phyloP scores from a whole-genome alignment of 2,329 filamentous ascomycete species.

The Pestalotiopsis sp. region DNA sequence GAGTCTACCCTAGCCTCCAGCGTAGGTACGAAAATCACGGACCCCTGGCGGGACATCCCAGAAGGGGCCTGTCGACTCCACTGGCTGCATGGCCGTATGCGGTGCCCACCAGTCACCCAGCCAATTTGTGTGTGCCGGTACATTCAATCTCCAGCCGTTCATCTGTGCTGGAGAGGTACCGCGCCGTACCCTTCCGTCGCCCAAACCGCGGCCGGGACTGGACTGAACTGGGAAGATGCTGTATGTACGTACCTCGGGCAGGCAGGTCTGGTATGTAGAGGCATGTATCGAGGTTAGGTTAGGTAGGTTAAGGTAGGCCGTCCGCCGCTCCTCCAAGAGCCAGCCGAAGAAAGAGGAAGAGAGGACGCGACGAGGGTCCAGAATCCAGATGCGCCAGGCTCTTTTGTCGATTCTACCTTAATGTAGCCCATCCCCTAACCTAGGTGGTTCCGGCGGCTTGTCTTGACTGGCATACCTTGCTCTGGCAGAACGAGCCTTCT shows the following conservation, averaged over 20 bases:
- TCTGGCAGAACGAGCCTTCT: neutral
- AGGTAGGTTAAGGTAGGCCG: neutral
- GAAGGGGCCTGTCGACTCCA: neutral
- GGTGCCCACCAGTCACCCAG: neutral
- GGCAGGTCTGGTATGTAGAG: neutral
- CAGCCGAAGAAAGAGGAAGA: neutral
- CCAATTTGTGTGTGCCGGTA: neutral
- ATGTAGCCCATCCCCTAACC: neutral
- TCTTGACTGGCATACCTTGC: conserved; percentile 5
- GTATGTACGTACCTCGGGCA: neutral
- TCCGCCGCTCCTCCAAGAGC: neutral
- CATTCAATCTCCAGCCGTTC: neutral
- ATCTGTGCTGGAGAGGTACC: neutral
- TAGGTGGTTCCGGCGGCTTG: neutral
- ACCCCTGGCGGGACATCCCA: neutral
- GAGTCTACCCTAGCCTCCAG: neutral
- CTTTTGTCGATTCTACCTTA: neutral
- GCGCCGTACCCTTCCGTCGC: neutral
- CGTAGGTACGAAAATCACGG: neutral
- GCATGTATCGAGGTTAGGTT: neutral
- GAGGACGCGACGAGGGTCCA: conserved; percentile 2
- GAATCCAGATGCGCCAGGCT: conserved; percentile 5
- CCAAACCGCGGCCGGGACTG: neutral
- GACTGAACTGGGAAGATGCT: neutral
- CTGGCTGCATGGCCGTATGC: neutral